Conservation (phyloP, 306 rosid species). For the Prunus mume region DNA sequence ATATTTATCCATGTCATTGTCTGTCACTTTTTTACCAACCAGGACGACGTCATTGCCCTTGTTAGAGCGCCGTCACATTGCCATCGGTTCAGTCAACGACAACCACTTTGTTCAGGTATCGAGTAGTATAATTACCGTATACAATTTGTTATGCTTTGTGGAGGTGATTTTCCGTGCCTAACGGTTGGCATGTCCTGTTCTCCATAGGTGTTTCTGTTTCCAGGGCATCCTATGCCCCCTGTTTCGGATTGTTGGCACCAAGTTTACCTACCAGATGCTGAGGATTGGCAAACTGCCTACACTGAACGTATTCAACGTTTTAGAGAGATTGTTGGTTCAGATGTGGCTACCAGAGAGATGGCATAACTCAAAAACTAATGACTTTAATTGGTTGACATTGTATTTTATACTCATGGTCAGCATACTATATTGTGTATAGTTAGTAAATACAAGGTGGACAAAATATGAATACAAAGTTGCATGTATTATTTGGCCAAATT, state of each 20-base stretch:
- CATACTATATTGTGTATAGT: neutral
- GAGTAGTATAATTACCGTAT: neutral
- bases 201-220: neutral
- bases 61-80: neutral
- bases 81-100: neutral
- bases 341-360: neutral
- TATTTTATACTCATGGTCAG: neutral
- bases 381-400: neutral
- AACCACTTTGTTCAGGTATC: neutral
- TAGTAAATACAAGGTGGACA: neutral
- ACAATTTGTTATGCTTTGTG: neutral
- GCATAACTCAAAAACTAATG: neutral
- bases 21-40: conserved; percentile 1
- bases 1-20: neutral
- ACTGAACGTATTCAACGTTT: neutral
- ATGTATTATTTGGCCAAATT: too few relatives aligned
- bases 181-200: neutral
- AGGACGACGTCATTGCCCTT: neutral
- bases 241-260: neutral
- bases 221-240: neutral
- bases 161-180: neutral
- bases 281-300: neutral
- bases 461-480: too few relatives aligned
- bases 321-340: neutral
- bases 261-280: neutral